Base-by-base conservation (phyloP, 352 stramenopile species). In the Halophytophthora polymorphica region DNA sequence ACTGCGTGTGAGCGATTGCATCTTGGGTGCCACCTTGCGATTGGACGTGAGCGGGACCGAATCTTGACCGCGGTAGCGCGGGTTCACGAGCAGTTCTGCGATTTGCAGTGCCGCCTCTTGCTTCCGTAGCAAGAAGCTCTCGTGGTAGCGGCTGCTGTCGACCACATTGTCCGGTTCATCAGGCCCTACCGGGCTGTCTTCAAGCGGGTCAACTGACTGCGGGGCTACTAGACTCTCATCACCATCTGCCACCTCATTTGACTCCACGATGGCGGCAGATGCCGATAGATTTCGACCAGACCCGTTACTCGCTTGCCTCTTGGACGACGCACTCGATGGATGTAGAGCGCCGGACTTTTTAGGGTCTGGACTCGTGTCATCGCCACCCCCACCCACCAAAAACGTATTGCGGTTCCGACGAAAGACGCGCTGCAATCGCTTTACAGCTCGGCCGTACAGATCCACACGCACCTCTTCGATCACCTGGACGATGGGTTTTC, bases 391-490 rank as follows among this genome's bases (percentile, higher is more conserved):
- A 6, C n/a, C 8, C 6, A 1, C 12, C 10, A 17, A 21, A 8
- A 15, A 2, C 25, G 40, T n/a, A 44, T 61, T 45, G 15, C 69
- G 56, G 34, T 77, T 86, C 4, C 55, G 60, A 1, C 78, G 69
- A 43, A 90, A 90, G n/a, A 85, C 51, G 1, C 61, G 74, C 47
- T 90, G 79, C 18, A 90, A 50, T n/a, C 64, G 69, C 40, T 71
- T 75, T 11, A 84, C 76, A 1, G 76, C 76, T 34, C 41, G 64
- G 33, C 83, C 79, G 51, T 90, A 86, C 45, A 90, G 52, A 10
- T 67, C 76, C 38, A 74, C 53, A 3, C 74, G 71, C 14, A 88
- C 76, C 52, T 86, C 74, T 35, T 85, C 74, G 25, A 88, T 75
- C 8, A 78, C 57, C 35, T 73, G 58, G 0, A 41, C 45, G 18